Evolutionary conservation across 169 alveolate genomes (phyloP).

Genomic region (Ichthyophthirius multifiliis): DNA sequence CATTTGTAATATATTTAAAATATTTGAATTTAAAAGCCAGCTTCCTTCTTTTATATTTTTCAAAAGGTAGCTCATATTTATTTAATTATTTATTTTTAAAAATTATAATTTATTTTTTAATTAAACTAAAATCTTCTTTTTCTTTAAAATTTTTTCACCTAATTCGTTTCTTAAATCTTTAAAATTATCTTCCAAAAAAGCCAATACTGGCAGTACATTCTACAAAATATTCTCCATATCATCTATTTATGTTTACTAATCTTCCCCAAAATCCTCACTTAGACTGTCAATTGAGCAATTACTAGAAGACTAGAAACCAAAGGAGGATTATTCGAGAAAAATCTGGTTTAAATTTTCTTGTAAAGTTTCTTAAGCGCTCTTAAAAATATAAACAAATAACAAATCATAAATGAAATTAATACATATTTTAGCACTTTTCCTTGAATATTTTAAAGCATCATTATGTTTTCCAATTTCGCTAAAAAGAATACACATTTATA

Average conservation of each 20-base stretch:
- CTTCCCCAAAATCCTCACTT: too few species aligned
- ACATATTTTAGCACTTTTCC: neutral
- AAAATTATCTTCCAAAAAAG: neutral
- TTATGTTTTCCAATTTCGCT: slow-evolving; percentile 4
- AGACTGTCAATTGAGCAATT: too few species aligned
- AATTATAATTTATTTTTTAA: neutral
- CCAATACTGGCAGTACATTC: neutral
- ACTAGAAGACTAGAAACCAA: neutral
- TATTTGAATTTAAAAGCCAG: neutral
- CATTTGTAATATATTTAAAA: neutral
- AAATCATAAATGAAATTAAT: neutral
- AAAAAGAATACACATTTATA: neutral
- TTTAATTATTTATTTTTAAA: neutral
- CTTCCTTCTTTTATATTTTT: neutral
- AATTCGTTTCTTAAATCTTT: neutral
- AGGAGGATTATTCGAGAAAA: neutral
- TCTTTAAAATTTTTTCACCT: neutral
- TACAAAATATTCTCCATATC: too few species aligned
- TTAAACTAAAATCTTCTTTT: neutral
- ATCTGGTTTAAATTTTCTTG: neutral
- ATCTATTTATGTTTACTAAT: too few species aligned
- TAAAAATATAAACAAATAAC: neutral
- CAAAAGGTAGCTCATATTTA: neutral
- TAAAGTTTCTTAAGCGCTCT: neutral
- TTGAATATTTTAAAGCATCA: slow-evolving; percentile 5